Evolutionary conservation across 1,139 yeast species (phyloP).

Genomic region (Sugiyamaella paludigena): DNA sequence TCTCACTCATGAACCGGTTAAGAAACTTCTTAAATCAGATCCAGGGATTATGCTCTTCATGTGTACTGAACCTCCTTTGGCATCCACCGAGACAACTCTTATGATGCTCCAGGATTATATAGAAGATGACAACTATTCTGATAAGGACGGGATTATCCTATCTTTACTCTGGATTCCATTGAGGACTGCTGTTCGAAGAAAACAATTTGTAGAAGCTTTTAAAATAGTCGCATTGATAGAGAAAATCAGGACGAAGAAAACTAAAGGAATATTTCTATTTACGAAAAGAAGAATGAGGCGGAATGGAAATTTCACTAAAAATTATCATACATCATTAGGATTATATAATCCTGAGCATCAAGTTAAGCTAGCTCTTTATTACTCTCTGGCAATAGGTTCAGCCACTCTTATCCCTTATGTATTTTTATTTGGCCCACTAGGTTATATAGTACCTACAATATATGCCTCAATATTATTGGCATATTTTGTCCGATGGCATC

Average conservation of each 20-base stretch:
- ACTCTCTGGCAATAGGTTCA: background rate
- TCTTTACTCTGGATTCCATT: slow-evolving; percentile 10
- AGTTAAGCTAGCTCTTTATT: background rate
- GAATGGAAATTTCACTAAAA: background rate
- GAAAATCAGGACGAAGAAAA: background rate
- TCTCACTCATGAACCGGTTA: slow-evolving; percentile 6
- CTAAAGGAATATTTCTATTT: background rate
- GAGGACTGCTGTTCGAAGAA: slow-evolving; percentile 11
- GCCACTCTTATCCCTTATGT: background rate
- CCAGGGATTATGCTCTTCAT: background rate
- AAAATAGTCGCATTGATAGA: slow-evolving; percentile 7
- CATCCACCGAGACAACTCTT: slow-evolving; percentile 2
- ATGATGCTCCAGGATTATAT: background rate
- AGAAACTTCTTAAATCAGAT: background rate
- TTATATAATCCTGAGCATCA: background rate
- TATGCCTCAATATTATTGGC: slow-evolving; percentile 2
- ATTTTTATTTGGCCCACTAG: background rate
- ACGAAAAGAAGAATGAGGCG: background rate
- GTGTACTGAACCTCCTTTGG: background rate
- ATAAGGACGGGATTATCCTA: background rate
- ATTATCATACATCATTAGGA: background rate
- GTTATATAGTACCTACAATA: slow-evolving; percentile 3
- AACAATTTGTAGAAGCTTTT: slow-evolving; percentile 13
- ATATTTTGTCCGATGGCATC: slow-evolving; percentile 4
- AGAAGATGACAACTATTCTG: background rate